These are phyloP conservation scores for Alternaria longipes DNA, from an alignment of 2,329 filamentous ascomycete genomes.

Conservation along the genomic window DNA sequence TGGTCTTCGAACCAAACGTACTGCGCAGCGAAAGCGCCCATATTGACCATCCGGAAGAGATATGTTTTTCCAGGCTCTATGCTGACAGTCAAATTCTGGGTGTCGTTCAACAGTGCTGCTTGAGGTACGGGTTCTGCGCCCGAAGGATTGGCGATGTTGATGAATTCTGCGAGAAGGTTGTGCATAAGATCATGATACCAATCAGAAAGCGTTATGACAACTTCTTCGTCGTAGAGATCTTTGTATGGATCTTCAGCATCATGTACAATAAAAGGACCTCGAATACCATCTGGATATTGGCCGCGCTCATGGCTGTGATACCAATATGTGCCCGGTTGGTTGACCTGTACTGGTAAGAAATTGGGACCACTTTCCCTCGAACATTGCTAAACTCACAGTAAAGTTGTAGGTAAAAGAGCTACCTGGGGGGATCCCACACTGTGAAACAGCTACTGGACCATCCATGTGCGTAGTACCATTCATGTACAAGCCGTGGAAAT, in stretches of 20 bases:
- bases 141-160: slow-evolving; percentile 64
- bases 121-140: slow-evolving; percentile 73
- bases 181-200: slow-evolving; percentile 72
- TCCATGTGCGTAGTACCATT: slow-evolving; percentile 80
- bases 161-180: slow-evolving; percentile 52
- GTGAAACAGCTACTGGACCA: slow-evolving; percentile 72
- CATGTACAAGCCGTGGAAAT: slow-evolving; percentile 82
- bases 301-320: slow-evolving; percentile 72
- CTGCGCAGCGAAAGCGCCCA: slow-evolving; percentile 74
- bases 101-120: slow-evolving; percentile 71
- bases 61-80: slow-evolving; percentile 66
- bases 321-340: slow-evolving; percentile 66
- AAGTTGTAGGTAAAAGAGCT: slow-evolving; percentile 69
- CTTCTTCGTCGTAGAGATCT: slow-evolving; percentile 67
- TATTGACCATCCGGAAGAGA: slow-evolving; percentile 73
- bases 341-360: slow-evolving; percentile 58
- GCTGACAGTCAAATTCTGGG: slow-evolving; percentile 56
- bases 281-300: slow-evolving; percentile 74
- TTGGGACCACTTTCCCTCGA: neutral
- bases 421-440: slow-evolving; percentile 66
- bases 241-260: slow-evolving; percentile 63
- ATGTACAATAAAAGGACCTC: slow-evolving; percentile 73
- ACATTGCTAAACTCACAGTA: slow-evolving; percentile 28
- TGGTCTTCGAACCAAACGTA: slow-evolving; percentile 77
- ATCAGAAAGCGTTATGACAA: slow-evolving; percentile 74